Percentiles rank a stretch among this genome's conserved stretches.
Evolutionary conservation across 2,329 filamentous ascomycete genomes (phyloP).

Genomic region (Hypoxylon sp.): DNA sequence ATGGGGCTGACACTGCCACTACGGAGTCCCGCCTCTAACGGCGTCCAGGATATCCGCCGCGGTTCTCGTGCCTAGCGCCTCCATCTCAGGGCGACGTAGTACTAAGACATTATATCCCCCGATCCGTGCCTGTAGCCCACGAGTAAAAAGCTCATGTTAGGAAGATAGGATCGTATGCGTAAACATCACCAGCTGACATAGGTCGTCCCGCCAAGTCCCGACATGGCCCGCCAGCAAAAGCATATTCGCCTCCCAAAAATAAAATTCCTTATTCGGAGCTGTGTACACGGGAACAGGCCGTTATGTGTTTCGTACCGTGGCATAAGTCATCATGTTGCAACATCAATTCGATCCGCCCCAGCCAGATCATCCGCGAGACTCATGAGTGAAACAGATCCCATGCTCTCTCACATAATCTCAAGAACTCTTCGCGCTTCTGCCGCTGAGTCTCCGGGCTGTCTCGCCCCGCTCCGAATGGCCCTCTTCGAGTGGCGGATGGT

Average conservation of each 20-base stretch:
- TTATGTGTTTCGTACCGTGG: conserved; percentile 40
- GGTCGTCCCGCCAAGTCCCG: conserved; percentile 18
- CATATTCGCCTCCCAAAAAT: conserved; percentile 32
- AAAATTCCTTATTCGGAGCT: conserved; percentile 33
- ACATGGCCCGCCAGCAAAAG: conserved; percentile 28
- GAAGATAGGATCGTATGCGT: conserved; percentile 31
- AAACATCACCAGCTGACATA: conserved; percentile 18
- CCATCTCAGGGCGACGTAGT: conserved; percentile 18
- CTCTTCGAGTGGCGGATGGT: conserved; percentile 69
- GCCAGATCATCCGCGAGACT: conserved; percentile 44
- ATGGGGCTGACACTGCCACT: conserved; percentile 6
- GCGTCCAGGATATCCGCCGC: conserved; percentile 6
- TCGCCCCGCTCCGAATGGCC: conserved; percentile 83
- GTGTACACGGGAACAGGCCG: conserved; percentile 35
- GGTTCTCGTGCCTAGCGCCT: conserved; percentile 12
- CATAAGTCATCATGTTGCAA: conserved; percentile 39
- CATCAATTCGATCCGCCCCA: conserved; percentile 31
- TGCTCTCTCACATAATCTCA: conserved; percentile 85
- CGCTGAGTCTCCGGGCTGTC: conserved; percentile 86
- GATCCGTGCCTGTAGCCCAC: conserved; percentile 17
- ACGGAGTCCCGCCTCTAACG: conserved; percentile 8
- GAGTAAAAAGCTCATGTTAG: conserved; percentile 13
- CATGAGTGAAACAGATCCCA: conserved; percentile 98
- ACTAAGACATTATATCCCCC: conserved; percentile 41
- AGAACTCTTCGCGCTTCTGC: conserved; percentile 93